Conservation (phyloP, 352 stramenopile genomes). For the Pythium folliculosum region DNA sequence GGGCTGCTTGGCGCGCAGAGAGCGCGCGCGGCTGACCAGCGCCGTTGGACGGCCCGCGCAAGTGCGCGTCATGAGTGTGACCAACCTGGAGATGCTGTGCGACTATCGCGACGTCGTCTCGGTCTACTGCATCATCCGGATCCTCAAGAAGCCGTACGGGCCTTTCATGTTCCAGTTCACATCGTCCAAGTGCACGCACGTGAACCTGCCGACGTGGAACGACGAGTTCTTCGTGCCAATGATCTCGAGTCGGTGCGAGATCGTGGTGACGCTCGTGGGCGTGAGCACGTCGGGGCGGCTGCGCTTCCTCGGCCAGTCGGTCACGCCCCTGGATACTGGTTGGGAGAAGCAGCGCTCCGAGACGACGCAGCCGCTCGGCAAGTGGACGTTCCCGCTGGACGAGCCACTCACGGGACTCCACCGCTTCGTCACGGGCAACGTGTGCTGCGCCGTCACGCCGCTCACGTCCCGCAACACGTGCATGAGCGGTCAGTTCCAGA, state of each 20-base stretch:
- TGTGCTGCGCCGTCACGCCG: conserved; percentile 59
- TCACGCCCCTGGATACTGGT: conserved; percentile 56
- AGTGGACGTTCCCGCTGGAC: conserved; percentile 83
- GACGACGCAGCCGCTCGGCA: conserved; percentile 49
- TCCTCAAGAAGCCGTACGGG: conserved; percentile 86
- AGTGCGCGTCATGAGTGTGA: conserved; percentile 47
- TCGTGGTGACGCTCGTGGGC: conserved; percentile 77
- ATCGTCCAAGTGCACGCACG: conserved; percentile 52
- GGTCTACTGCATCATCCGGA: conserved; percentile 74
- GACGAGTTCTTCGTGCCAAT: conserved; percentile 79
- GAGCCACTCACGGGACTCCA: conserved; percentile 67
- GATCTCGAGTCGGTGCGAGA: conserved; percentile 80
- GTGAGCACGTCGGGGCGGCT: conserved; percentile 52
- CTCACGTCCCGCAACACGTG: conserved; percentile 60
- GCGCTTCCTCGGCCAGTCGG: conserved; percentile 69
- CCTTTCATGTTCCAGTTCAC: conserved; percentile 89
- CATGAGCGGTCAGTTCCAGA: conserved; percentile 77
- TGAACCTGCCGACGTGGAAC: conserved; percentile 58
- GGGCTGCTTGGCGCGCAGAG: conserved; percentile 39
- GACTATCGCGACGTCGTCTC: conserved; percentile 71
- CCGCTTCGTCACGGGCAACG: conserved; percentile 61
- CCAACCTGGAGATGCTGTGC: conserved; percentile 69
- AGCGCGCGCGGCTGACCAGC: conserved; percentile 35
- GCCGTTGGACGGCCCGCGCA: conserved; percentile 64
- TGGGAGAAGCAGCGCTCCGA: conserved; percentile 54